Evolutionary conservation across 768 basidiomycete genomes (phyloP).

Genomic region (Termitomyces titanicus): DNA sequence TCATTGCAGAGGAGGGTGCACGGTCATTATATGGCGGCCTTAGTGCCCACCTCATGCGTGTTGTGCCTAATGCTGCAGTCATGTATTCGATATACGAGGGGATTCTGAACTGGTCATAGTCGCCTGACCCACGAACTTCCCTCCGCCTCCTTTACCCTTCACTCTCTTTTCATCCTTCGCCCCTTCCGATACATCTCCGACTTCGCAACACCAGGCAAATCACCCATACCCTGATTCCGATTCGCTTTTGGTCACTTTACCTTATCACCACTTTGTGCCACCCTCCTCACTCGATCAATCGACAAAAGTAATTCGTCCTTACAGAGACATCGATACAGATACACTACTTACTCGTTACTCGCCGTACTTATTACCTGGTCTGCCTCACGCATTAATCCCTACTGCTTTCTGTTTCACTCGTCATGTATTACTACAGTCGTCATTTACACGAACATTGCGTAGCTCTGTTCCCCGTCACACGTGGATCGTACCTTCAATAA

Average conservation of each 20-base stretch:
- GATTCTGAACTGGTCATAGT: slow-evolving; percentile 59
- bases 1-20: slow-evolving; percentile 88
- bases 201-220: neutral
- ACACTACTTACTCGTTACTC: slow-evolving; percentile 1
- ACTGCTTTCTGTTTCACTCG: no score
- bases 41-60: slow-evolving; percentile 92
- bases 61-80: slow-evolving; percentile 94
- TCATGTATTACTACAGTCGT: no score
- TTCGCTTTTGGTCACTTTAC: neutral
- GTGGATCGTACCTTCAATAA: neutral
- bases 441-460: no score
- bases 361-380: slow-evolving; percentile 1
- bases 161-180: no score
- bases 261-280: neutral
- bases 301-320: slow-evolving; percentile 1
- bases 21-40: slow-evolving; percentile 87
- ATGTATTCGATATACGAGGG: slow-evolving; percentile 98
- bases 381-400: no score
- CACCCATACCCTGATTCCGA: neutral
- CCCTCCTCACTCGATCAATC: neutral
- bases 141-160: no score
- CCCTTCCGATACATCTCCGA: neutral
- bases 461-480: neutral
- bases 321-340: neutral
- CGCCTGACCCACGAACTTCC: neutral